A percentile compares a stretch with the other conserved stretches of the same genome.
Evolutionary conservation across 768 basidiomycete species (phyloP).

Genomic region (Dendrothele bispora): DNA sequence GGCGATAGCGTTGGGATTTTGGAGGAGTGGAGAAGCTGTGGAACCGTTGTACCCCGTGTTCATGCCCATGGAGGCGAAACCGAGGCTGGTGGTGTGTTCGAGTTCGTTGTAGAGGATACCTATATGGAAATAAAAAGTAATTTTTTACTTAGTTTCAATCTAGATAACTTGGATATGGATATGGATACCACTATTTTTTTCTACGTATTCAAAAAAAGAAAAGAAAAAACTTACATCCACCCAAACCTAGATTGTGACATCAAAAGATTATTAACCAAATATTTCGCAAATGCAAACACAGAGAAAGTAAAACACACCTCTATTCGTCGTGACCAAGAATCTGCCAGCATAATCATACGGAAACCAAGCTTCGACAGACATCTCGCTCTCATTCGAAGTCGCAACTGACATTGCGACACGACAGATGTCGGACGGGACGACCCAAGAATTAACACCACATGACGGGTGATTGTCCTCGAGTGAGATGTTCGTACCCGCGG

Average conservation of each 20-base stretch:
- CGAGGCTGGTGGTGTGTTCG: slow-evolving; percentile 10
- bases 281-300: no score
- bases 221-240: slow-evolving; percentile 8
- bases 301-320: no score
- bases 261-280: no score
- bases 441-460: background rate
- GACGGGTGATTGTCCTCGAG: background rate
- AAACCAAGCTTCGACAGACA: slow-evolving; percentile 14
- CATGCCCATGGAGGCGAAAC: slow-evolving; percentile 16
- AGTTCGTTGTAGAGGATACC: slow-evolving; percentile 18
- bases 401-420: slow-evolving; percentile 8
- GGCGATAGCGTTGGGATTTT: slow-evolving; percentile 17
- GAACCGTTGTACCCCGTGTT: slow-evolving; percentile 20
- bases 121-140: no score
- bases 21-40: slow-evolving; percentile 11
- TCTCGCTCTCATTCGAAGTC: slow-evolving; percentile 8
- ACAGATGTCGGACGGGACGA: slow-evolving; percentile 3
- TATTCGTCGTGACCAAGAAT: slow-evolving; percentile 11
- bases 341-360: slow-evolving; percentile 11
- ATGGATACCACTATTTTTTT: no score
- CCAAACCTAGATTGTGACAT: no score
- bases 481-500: background rate
- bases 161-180: background rate
- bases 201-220: background rate
- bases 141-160: no score